A percentile compares a stretch with the other conserved stretches of the same genome.
Evolutionary conservation across 2,329 filamentous ascomycete species (phyloP).

Genomic region (Alternaria atra): DNA sequence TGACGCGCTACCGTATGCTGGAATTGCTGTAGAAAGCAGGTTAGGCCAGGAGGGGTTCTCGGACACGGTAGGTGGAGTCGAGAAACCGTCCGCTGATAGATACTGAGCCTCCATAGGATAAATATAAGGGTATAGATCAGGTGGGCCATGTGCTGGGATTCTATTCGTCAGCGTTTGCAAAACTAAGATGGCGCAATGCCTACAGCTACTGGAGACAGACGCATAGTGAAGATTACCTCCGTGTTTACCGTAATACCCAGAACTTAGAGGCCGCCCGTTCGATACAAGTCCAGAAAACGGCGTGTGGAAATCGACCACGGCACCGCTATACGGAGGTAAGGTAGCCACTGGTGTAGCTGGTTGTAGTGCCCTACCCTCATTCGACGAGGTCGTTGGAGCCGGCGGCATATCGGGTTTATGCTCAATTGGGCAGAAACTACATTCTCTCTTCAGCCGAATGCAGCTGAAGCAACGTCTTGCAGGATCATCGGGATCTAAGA

Average conservation of each 20-base stretch:
- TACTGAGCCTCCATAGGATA: slow-evolving; percentile 51
- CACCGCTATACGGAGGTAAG: slow-evolving; percentile 54
- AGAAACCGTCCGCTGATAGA: slow-evolving; percentile 39
- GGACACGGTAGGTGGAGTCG: slow-evolving; percentile 48
- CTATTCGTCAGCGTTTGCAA: slow-evolving; percentile 23
- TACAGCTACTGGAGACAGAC: slow-evolving; percentile 39
- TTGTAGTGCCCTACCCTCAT: slow-evolving; percentile 54
- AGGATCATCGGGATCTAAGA: slow-evolving; percentile 75
- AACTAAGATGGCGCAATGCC: slow-evolving; percentile 9
- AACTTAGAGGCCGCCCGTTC: slow-evolving; percentile 27
- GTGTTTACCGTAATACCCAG: slow-evolving; percentile 36
- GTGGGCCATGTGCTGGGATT: slow-evolving; percentile 45
- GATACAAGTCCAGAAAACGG: slow-evolving; percentile 31
- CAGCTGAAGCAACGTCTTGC: slow-evolving; percentile 89
- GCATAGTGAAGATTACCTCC: slow-evolving; percentile 40
- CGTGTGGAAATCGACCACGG: slow-evolving; percentile 43
- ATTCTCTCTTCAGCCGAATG: slow-evolving; percentile 93
- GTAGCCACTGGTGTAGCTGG: slow-evolving; percentile 60
- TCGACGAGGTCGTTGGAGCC: slow-evolving; percentile 53
- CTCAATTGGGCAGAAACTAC: slow-evolving; percentile 89
- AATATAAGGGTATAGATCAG: slow-evolving; percentile 45
- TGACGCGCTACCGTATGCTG: slow-evolving; percentile 48
- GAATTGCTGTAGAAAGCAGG: slow-evolving; percentile 46
- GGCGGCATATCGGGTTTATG: slow-evolving; percentile 67
- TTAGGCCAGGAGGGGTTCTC: slow-evolving; percentile 51